phyloP scores from a whole-genome alignment of 2,329 filamentous ascomycete species.

The Monosporascus cannonballus region DNA sequence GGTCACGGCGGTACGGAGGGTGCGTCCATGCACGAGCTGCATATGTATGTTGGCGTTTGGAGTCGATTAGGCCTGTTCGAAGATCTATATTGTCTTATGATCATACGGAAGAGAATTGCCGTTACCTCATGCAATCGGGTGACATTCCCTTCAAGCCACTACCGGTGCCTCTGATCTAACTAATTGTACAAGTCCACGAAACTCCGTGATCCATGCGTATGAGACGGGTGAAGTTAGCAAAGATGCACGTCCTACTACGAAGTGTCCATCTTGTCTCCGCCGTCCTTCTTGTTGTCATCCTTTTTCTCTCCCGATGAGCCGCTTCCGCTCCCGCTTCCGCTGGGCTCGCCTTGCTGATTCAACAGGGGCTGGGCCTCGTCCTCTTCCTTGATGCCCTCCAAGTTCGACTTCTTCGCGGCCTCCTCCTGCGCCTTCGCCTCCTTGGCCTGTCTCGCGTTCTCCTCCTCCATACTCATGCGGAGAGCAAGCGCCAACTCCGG shows the following conservation, averaged over 20 bases:
- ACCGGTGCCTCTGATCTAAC: conserved; percentile 17
- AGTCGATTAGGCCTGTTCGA: background rate
- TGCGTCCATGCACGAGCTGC: background rate
- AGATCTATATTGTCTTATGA: conserved; percentile 19
- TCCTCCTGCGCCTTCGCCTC: conserved; percentile 70
- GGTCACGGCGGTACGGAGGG: too few relatives aligned
- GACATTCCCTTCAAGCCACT: conserved; percentile 9
- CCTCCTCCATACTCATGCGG: conserved; percentile 97
- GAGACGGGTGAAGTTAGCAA: conserved; percentile 1
- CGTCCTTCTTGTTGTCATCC: conserved; percentile 47
- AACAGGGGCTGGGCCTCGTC: conserved; percentile 62
- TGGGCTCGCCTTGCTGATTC: conserved; percentile 58
- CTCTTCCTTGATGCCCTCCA: conserved; percentile 80
- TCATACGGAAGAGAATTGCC: background rate
- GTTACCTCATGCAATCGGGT: conserved; percentile 5
- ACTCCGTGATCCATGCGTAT: conserved; percentile 14
- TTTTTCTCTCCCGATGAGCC: conserved; percentile 36
- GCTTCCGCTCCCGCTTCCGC: conserved; percentile 42
- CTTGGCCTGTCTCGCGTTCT: conserved; percentile 89
- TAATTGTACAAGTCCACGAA: conserved; percentile 18
- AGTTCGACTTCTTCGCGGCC: conserved; percentile 63
- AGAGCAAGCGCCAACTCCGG: conserved; percentile 91
- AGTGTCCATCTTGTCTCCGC: conserved; percentile 83
- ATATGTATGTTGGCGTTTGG: conserved; percentile 1
- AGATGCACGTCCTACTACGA: conserved; percentile 44